Evolutionary conservation across 768 basidiomycete genomes (phyloP), one percentile per base, ranked within the genome.

Genomic region (Mycena belliarum): DNA sequence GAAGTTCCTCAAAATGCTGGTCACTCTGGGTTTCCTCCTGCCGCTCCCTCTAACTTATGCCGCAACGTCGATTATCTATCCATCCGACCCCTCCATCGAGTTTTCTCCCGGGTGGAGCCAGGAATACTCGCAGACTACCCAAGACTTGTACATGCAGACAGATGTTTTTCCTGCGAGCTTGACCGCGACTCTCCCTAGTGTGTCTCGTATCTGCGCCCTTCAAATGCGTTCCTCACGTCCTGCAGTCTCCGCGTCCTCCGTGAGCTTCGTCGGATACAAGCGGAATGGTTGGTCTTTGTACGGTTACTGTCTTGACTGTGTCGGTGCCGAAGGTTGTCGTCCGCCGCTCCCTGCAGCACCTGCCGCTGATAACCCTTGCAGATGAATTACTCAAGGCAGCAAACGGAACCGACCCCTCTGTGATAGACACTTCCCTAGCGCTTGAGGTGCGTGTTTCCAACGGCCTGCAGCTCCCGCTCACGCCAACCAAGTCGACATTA

Each of bases 261-360:
- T 73, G 9, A 61, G 57, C 49, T 73, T 70, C 49, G 57, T 72
- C 21, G 72, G 70, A 9, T 68, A 68, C 56, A 65, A 57, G 42
- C 57, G 61, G 15, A 29, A 66, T 4, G 65, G 61, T 1, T 66
- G 68, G 1, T 69, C 70, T 0, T 28, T 65, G 43, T 75, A 70
- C 53, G 68, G 69, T 29, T 69, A 69, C 8, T 70, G 68, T 42
- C 20, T 73, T 9, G 72, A 73, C 56, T 73, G 72, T 58, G 50
- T 6, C 6, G 49, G 32, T 20, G 48, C 49, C 4, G n/a, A n/a
- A n/a, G n/a, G n/a, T n/a, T n/a, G n/a, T n/a, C n/a, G n/a, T n/a
- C n/a, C n/a, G n/a, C n/a, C n/a, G n/a, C n/a, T n/a, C n/a, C n/a
- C n/a, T n/a, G n/a, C n/a, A n/a, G n/a, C n/a, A n/a, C n/a, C n/a